These are phyloP conservation scores for Penstemon newberryi DNA, from an alignment of 257 asterid species.

Conservation along the genomic window DNA sequence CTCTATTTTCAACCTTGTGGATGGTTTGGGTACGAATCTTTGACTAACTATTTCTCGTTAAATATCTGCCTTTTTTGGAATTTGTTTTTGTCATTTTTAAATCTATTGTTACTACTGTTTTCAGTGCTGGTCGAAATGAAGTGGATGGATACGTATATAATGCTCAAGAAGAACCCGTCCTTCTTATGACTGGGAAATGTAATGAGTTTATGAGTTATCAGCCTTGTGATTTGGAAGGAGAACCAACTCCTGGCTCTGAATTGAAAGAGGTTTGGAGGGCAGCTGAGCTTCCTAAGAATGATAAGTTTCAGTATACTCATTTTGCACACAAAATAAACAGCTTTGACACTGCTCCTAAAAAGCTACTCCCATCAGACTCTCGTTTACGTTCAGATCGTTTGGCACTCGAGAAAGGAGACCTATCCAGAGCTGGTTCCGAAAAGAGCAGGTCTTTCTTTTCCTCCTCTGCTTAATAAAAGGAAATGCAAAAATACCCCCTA, in stretches of 20 bases:
- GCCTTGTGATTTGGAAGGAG: conserved; percentile 95
- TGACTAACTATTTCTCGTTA: conserved; percentile 2
- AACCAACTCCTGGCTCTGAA: conserved; percentile 86
- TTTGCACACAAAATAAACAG: conserved; percentile 95
- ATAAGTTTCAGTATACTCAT: conserved; percentile 84
- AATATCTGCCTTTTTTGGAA: too few species aligned
- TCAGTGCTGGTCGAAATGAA: conserved; percentile 95
- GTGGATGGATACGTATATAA: conserved; percentile 97
- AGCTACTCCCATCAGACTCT: conserved; percentile 87
- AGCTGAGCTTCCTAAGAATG: conserved; percentile 70
- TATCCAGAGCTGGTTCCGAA: conserved; percentile 81
- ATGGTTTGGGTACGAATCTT: conserved; percentile 87
- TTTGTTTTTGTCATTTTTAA: too few species aligned
- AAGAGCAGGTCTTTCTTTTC: conserved; percentile 74
- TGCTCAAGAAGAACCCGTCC: conserved; percentile 87
- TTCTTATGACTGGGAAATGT: conserved; percentile 98
- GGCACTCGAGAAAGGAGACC: conserved; percentile 96
- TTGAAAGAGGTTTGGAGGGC: conserved; percentile 95
- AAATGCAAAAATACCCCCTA: too few species aligned
- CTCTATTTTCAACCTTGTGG: conserved; percentile 98
- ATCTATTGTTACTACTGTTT: not conserved
- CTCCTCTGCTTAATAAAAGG: too few species aligned
- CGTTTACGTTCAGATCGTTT: conserved; percentile 94
- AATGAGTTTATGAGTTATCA: conserved; percentile 84
- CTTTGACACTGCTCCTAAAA: conserved; percentile 90